A percentile compares a stretch with the other conserved stretches of the same genome.
Evolutionary conservation across 805 yeast genomes (phyloP).

Genomic region (Blastobotrys americana): DNA sequence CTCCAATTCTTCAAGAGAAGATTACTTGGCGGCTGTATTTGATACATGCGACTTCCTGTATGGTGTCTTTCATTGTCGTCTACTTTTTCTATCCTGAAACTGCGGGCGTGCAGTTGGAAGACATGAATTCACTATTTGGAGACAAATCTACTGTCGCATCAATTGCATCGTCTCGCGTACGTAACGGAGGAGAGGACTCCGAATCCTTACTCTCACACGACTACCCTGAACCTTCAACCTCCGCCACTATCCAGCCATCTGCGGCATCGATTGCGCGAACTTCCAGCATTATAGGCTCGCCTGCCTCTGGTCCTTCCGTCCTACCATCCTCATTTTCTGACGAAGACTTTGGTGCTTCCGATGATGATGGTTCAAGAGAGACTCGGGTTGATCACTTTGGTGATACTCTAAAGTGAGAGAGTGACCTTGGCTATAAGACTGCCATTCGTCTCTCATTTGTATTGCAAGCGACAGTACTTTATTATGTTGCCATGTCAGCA

Average conservation of each 20-base stretch:
- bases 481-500: too few species aligned
- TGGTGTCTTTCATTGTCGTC: slow-evolving; percentile 65
- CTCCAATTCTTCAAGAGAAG: slow-evolving; percentile 72
- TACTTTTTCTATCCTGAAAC: slow-evolving; percentile 79
- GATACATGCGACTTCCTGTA: slow-evolving; percentile 73
- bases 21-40: slow-evolving; percentile 77
- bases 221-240: background rate
- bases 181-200: slow-evolving; percentile 16
- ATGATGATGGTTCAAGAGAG: background rate
- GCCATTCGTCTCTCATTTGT: too few species aligned
- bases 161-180: slow-evolving; percentile 10
- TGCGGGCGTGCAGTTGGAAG: slow-evolving; percentile 80
- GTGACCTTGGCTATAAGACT: too few species aligned
- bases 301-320: background rate
- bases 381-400: background rate
- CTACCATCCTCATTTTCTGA: background rate
- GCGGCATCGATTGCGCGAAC: slow-evolving; percentile 1
- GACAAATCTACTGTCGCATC: slow-evolving; percentile 38
- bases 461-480: too few species aligned
- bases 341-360: background rate
- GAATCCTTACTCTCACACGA: slow-evolving; percentile 17
- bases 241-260: slow-evolving; percentile 1
- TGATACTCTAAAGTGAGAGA: too few species aligned
- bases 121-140: slow-evolving; percentile 86
- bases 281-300: background rate